Evolutionary conservation across 1,284 basidiomycete species (phyloP).

Genomic region (Trametes versicolor): DNA sequence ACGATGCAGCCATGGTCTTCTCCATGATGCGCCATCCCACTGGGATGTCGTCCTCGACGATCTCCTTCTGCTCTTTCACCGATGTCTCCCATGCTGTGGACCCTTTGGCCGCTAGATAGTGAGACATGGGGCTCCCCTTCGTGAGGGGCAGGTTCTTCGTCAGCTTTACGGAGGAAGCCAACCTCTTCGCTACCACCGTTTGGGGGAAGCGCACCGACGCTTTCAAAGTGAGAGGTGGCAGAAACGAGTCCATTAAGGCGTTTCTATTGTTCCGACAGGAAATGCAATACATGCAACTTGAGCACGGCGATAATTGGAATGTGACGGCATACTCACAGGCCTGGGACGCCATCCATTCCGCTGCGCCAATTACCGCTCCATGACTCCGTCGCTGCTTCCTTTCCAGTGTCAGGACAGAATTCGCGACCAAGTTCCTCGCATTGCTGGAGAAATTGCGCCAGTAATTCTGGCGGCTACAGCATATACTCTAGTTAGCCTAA

Average conservation of each 20-base stretch:
- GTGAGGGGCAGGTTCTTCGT: constrained; percentile 66
- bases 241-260: constrained; percentile 37
- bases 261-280: constrained; percentile 32
- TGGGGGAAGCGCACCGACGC: constrained; percentile 57
- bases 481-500: constrained; percentile 8
- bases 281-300: constrained; percentile 6
- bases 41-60: constrained; percentile 62
- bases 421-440: constrained; percentile 60
- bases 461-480: constrained; percentile 70
- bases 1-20: constrained; percentile 45
- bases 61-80: constrained; percentile 62
- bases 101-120: constrained; percentile 72
- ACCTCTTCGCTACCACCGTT: constrained; percentile 63
- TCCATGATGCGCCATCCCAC: constrained; percentile 73
- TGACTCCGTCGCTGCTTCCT: constrained; percentile 31
- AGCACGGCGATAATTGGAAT: constrained; percentile 9
- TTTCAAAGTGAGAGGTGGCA: constrained; percentile 44
- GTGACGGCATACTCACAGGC: constrained; percentile 61
- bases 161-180: constrained; percentile 66
- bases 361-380: constrained; percentile 49
- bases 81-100: constrained; percentile 78
- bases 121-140: constrained; percentile 68
- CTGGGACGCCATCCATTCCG: constrained; percentile 57
- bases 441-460: constrained; percentile 62
- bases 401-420: constrained; percentile 54